Conservation (phyloP, 768 basidiomycete species). For the Guyanaporus albipodus region DNA sequence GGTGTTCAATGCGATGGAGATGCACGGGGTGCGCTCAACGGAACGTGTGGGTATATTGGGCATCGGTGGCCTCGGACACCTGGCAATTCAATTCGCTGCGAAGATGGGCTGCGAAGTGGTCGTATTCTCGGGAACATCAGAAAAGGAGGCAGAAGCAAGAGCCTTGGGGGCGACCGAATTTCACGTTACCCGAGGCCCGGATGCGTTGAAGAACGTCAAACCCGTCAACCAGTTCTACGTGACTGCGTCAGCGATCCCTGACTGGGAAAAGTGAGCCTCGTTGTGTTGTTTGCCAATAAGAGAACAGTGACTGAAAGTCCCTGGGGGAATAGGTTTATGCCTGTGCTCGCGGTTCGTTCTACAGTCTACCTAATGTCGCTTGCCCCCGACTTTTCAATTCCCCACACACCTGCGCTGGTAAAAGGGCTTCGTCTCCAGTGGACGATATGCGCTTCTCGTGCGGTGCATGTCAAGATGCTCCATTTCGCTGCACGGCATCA, state of each 20-base stretch:
- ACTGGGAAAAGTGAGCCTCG: too few relatives aligned
- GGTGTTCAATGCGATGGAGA: slow-evolving; percentile 21
- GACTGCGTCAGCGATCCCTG: too few relatives aligned
- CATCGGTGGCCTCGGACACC: slow-evolving; percentile 30
- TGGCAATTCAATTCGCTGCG: slow-evolving; percentile 26
- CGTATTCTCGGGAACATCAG: slow-evolving; percentile 26
- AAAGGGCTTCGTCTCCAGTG: slow-evolving; percentile 26
- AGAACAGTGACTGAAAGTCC: too few relatives aligned
- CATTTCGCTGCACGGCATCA: slow-evolving; percentile 32
- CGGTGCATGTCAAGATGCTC: slow-evolving; percentile 30
- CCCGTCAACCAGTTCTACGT: too few relatives aligned
- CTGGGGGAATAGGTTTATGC: slow-evolving; percentile 26
- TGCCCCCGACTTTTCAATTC: slow-evolving; percentile 18
- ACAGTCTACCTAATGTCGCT: slow-evolving; percentile 26
- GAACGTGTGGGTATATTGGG: slow-evolving; percentile 26
- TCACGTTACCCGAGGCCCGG: slow-evolving; percentile 1
- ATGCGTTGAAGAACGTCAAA: too few relatives aligned
- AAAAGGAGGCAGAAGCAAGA: slow-evolving; percentile 26
- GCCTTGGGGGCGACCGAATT: slow-evolving; percentile 27
- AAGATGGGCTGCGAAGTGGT: slow-evolving; percentile 30
- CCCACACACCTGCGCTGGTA: slow-evolving; percentile 12
- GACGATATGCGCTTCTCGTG: slow-evolving; percentile 23
- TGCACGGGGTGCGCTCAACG: slow-evolving; percentile 22
- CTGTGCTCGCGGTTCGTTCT: slow-evolving; percentile 22
- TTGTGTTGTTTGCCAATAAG: too few relatives aligned